phyloP scores from a whole-genome alignment of 2,329 filamentous ascomycete species.

The Phaeophleospora eucalypticola region DNA sequence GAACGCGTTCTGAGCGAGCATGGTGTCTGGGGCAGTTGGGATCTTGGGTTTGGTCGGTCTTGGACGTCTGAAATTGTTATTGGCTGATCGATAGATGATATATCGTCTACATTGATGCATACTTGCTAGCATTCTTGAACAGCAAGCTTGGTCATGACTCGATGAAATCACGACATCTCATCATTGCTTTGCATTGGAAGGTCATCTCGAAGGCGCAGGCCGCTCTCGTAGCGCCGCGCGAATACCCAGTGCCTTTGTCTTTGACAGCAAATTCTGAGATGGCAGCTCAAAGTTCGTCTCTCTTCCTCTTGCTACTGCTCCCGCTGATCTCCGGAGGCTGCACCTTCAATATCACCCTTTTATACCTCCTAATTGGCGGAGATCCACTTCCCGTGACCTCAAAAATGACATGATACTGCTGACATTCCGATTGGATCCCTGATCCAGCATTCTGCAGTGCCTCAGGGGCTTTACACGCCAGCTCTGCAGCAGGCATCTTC shows the following conservation, averaged over 20 bases:
- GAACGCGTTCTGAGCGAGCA: slow-evolving; percentile 14
- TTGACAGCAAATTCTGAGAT: too few species aligned
- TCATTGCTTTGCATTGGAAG: too few species aligned
- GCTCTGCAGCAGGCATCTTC: slow-evolving; percentile 33
- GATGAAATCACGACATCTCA: too few species aligned
- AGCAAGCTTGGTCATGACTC: too few species aligned
- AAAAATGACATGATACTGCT: slow-evolving; percentile 48
- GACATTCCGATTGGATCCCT: slow-evolving; percentile 38
- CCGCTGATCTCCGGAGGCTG: slow-evolving; percentile 3
- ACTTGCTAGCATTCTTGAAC: too few species aligned
- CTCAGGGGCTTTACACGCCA: slow-evolving; percentile 37
- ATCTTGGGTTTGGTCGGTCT: too few species aligned
- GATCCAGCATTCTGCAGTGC: slow-evolving; percentile 26
- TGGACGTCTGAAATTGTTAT: too few species aligned
- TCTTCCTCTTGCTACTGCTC: slow-evolving; percentile 1
- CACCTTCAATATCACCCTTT: slow-evolving; percentile 38
- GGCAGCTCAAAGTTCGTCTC: slow-evolving; percentile 19
- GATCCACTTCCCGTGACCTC: slow-evolving; percentile 46
- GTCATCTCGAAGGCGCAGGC: too few species aligned
- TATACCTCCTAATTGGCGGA: slow-evolving; percentile 46
- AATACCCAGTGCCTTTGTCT: too few species aligned
- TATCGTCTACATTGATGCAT: too few species aligned
- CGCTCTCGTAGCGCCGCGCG: too few species aligned
- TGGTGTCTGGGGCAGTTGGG: slow-evolving; percentile 8
- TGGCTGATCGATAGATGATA: too few species aligned